Percentiles rank a stretch among this genome's conserved stretches.
Conservation (phyloP, 1,139 yeast genomes). For the Diutina sp. region DNA sequence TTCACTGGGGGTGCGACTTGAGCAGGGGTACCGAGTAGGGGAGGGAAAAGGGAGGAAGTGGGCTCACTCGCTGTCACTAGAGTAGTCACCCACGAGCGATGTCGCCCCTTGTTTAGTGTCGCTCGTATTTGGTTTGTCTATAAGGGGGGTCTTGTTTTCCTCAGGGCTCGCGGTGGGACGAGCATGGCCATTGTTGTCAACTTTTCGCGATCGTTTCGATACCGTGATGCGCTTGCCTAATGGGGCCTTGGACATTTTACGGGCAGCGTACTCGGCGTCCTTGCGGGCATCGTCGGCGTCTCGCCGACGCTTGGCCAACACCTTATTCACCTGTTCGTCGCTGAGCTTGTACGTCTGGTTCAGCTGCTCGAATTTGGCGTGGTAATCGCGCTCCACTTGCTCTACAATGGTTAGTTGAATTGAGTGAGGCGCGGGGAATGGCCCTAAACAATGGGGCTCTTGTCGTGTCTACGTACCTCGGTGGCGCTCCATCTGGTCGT, state of each 20-base stretch:
- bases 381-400: constrained; percentile 19
- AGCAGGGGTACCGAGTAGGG: neutral
- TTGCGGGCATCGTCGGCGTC: constrained; percentile 5
- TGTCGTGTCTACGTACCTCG: neutral
- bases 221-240: neutral
- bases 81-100: neutral
- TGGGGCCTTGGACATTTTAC: neutral
- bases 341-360: constrained; percentile 27
- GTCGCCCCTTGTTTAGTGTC: neutral
- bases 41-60: neutral
- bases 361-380: constrained; percentile 18
- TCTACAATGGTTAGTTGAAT: constrained; percentile 8
- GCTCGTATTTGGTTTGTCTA: neutral
- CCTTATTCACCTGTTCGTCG: constrained; percentile 16
- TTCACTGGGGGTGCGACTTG: neutral
- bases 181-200: neutral
- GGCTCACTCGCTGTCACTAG: neutral
- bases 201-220: neutral
- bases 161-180: neutral
- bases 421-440: neutral
- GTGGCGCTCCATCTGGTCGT: neutral
- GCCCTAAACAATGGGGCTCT: no score
- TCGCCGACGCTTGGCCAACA: constrained; percentile 4
- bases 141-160: neutral
- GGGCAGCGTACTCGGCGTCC: neutral